These are phyloP conservation scores for Chimonanthus salicifolius DNA, from an alignment of 164 flowering plant genomes.

Conservation along the genomic window DNA sequence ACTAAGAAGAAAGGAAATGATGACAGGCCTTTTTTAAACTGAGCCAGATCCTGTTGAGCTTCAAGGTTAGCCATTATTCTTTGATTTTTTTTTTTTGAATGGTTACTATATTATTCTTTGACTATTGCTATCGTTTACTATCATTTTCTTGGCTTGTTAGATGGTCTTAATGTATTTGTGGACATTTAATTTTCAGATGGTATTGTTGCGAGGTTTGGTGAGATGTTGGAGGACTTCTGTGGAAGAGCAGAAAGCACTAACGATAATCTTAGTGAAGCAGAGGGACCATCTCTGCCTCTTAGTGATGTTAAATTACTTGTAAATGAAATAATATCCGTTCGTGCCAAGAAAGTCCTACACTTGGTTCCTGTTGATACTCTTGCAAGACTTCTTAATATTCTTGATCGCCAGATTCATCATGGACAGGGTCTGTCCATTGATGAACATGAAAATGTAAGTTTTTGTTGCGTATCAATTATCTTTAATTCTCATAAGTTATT, in stretches of 20 bases:
- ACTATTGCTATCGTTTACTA: background rate
- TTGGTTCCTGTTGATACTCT: constrained; percentile 77
- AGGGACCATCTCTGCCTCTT: constrained; percentile 53
- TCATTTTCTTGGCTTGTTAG: background rate
- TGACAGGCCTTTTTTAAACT: constrained; percentile 20
- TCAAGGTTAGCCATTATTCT: constrained; percentile 47
- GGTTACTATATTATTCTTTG: background rate
- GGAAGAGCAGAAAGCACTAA: constrained; percentile 53
- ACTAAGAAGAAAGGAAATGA: constrained; percentile 49
- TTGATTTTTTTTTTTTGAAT: background rate
- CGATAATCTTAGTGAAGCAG: constrained; percentile 76
- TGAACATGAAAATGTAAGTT: constrained; percentile 77
- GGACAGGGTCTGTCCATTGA: constrained; percentile 79
- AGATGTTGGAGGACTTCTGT: constrained; percentile 71
- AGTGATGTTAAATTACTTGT: constrained; percentile 58
- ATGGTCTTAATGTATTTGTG: background rate
- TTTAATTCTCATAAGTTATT: background rate
- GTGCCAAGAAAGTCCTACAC: constrained; percentile 63
- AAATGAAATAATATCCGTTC: constrained; percentile 66
- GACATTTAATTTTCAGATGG: constrained; percentile 38
- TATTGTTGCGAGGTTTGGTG: constrained; percentile 47
- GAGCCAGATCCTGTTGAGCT: constrained; percentile 42
- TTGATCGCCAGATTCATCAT: constrained; percentile 86
- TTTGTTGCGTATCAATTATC: background rate
- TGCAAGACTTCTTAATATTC: constrained; percentile 52